Evolutionary conservation across 169 alveolate species (phyloP).

Genomic region (Plasmodium malariae): DNA sequence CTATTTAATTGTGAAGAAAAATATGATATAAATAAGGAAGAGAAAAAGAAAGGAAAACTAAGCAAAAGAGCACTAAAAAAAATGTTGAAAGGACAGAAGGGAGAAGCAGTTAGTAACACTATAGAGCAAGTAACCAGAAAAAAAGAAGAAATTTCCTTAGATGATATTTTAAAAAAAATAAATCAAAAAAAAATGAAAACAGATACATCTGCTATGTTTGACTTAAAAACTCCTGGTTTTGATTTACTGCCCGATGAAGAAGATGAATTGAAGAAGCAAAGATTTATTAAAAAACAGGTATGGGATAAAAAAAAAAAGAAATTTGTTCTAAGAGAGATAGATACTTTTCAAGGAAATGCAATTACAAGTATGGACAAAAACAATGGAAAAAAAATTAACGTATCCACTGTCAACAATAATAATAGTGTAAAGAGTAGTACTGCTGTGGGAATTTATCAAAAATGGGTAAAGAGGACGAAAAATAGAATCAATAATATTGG

Average conservation of each 20-base stretch:
- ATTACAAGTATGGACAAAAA: constrained; percentile 47
- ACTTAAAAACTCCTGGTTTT: constrained; percentile 66
- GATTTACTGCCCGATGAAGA: constrained; percentile 84
- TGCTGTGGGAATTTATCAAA: constrained; percentile 76
- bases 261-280: constrained; percentile 77
- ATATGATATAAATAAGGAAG: neutral
- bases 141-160: constrained; percentile 41
- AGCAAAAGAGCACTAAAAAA: constrained; percentile 69
- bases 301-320: constrained; percentile 80
- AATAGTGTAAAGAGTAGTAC: constrained; percentile 11
- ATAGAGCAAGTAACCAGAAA: neutral
- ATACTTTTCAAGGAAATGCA: constrained; percentile 46
- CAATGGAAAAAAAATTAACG: constrained; percentile 38
- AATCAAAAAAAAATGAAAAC: constrained; percentile 46
- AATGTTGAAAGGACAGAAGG: neutral
- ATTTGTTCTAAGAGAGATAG: constrained; percentile 66
- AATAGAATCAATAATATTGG: constrained; percentile 80
- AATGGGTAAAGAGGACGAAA: constrained; percentile 80
- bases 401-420: no score
- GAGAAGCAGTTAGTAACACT: neutral
- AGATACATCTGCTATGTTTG: constrained; percentile 28
- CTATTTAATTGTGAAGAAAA: neutral
- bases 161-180: constrained; percentile 75
- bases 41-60: constrained; percentile 29
- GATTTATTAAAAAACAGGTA: constrained; percentile 73